phyloP scores from a whole-genome alignment of 2,329 filamentous ascomycete species.

The Magnaporthiopsis rhizophila region DNA sequence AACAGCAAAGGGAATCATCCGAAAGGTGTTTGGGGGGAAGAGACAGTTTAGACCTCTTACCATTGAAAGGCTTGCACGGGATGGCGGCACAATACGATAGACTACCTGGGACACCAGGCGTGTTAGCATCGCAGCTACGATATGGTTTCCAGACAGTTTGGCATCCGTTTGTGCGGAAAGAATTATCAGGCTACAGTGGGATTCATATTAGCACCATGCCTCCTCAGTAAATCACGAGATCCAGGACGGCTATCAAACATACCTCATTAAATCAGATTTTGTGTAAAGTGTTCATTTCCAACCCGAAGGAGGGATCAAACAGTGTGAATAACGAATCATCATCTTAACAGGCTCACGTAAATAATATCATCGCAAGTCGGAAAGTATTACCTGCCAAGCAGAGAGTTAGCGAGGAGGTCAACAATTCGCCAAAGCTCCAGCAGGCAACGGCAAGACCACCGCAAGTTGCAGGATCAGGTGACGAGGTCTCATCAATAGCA shows the following conservation, averaged over 20 bases:
- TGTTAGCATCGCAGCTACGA: neutral
- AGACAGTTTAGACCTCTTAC: neutral
- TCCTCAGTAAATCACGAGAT: neutral
- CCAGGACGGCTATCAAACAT: constrained; percentile 13
- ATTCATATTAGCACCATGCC: constrained; percentile 10
- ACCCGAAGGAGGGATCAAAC: constrained; percentile 42
- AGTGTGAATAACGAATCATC: constrained; percentile 55
- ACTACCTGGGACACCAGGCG: neutral
- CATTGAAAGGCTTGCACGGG: neutral
- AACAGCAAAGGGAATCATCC: constrained; percentile 44
- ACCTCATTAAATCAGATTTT: constrained; percentile 48
- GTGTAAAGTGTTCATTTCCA: constrained; percentile 43
- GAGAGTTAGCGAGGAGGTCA: neutral
- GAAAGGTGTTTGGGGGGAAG: constrained; percentile 20
- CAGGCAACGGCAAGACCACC: constrained; percentile 10
- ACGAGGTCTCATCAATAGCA: constrained; percentile 60
- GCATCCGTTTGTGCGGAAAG: constrained; percentile 3
- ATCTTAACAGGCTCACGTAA: constrained; percentile 21
- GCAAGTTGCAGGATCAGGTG: constrained; percentile 40
- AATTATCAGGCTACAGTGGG: constrained; percentile 14
- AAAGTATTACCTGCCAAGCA: constrained; percentile 24
- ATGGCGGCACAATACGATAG: neutral
- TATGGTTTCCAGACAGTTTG: neutral
- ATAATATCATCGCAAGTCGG: neutral
- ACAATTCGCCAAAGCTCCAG: neutral